Evolutionary conservation across 257 asterid species (phyloP).

Genomic region (Solanum pimpinellifolium): DNA sequence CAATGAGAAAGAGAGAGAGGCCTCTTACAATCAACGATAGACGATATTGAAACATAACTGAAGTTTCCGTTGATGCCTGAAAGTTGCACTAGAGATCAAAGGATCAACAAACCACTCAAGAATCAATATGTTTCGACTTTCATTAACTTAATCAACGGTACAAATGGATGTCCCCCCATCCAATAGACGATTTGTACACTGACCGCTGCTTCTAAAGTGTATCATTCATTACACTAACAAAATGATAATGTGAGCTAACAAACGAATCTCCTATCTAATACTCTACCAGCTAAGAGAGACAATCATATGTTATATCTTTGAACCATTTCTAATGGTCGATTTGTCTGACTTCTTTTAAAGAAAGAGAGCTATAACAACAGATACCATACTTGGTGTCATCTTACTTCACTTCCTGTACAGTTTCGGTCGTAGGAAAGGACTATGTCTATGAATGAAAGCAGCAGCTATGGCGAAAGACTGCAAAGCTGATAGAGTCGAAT

Average conservation of each 20-base stretch:
- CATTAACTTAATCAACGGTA: background rate
- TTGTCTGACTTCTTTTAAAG: background rate
- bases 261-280: background rate
- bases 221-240: background rate
- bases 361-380: background rate
- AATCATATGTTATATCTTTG: background rate
- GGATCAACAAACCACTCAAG: background rate
- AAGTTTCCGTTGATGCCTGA: background rate
- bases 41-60: background rate
- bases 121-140: background rate
- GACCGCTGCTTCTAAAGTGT: background rate
- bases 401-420: constrained; percentile 40
- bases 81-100: background rate
- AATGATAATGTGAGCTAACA: background rate
- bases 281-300: background rate
- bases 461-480: constrained; percentile 77
- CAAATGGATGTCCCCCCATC: background rate
- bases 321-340: background rate
- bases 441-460: constrained; percentile 63
- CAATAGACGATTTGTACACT: background rate
- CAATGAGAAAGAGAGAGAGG: background rate
- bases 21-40: background rate
- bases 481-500: constrained; percentile 52
- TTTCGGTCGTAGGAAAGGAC: constrained; percentile 36
- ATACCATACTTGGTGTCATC: background rate